Base-by-base conservation (phyloP, 192 early-diverging fungal genomes). In the Coemansia sp. region DNA sequence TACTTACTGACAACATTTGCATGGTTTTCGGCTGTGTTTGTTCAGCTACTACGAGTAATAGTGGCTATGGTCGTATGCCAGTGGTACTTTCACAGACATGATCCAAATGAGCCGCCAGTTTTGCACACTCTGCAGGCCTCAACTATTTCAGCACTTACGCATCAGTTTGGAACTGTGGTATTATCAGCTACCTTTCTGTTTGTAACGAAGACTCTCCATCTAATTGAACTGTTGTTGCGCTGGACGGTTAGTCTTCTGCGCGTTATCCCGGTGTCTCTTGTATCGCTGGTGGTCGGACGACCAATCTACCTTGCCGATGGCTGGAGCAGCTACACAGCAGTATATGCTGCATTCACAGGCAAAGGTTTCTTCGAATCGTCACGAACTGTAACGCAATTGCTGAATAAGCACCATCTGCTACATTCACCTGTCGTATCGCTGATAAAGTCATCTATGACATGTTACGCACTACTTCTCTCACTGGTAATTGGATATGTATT, bases 1-100 rank as follows among this genome's bases (percentile, higher is more conserved):
- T 80, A 71, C 24, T 32, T 80, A 57, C 27, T 62, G 2, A 16
- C 59, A 41, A 51, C 71, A 32, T 80, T 80, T 68, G 71, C 77
- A 2, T 74, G 71, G 77, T 62, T 52, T 1, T 80, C 77, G 24
- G 71, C 71, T 23, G 68, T 74, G 60, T 74, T 67, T 74, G 71
- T 80, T 44, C 77, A 80, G 65, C 21, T 80, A 9, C 54, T 68
- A 51, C 64, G 77, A 19, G 50, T 62, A 1, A 31, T 80, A 8
- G 64, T 80, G 24, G 69, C 77, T 23, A 67, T 62, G 1, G 77
- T 80, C 5, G 68, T 80, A 2, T 67, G 77, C 58, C 77, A 80
- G 44, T 80, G 77, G 77, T 80, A 74, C 54, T 80, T 80, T 41
- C 77, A 80, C 52, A 64, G 77, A 7, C 71, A 74, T 9, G 77